phyloP scores from a whole-genome alignment of 2,329 filamentous ascomycete genomes.

The Lachnellula hyalina region DNA sequence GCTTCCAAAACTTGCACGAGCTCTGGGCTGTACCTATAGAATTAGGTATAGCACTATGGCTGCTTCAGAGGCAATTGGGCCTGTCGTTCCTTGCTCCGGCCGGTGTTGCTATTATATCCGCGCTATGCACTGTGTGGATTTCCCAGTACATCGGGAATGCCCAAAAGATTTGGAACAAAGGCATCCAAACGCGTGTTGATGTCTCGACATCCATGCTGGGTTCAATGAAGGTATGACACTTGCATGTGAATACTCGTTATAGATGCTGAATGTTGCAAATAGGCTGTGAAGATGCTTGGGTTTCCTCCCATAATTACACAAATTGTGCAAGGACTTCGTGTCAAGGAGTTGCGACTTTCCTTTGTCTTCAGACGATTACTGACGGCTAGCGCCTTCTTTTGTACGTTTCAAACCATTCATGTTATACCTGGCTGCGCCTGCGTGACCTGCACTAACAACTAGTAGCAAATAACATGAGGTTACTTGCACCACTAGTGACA shows the following conservation, averaged over 20 bases:
- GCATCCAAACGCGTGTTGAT: slow-evolving; percentile 19
- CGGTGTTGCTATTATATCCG: slow-evolving; percentile 8
- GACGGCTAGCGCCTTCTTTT: neutral
- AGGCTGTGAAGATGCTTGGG: slow-evolving; percentile 28
- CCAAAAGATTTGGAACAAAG: slow-evolving; percentile 17
- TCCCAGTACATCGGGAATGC: slow-evolving; percentile 17
- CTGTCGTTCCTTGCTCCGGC: slow-evolving; percentile 17
- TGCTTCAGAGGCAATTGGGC: slow-evolving; percentile 28
- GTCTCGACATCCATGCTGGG: slow-evolving; percentile 21
- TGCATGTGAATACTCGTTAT: neutral
- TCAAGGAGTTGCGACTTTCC: slow-evolving; percentile 15
- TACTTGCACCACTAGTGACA: slow-evolving; percentile 34
- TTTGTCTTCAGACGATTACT: slow-evolving; percentile 7
- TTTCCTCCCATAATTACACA: slow-evolving; percentile 31
- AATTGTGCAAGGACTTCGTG: slow-evolving; percentile 32
- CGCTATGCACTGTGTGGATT: slow-evolving; percentile 11
- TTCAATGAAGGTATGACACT: slow-evolving; percentile 22
- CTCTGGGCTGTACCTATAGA: slow-evolving; percentile 25
- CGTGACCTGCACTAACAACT: neutral
- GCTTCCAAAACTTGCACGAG: slow-evolving; percentile 26
- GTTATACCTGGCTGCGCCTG: neutral
- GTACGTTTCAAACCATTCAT: neutral
- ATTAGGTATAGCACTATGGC: slow-evolving; percentile 26
- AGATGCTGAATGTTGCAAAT: neutral
- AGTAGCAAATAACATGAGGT: slow-evolving; percentile 11